Evolutionary conservation across 495 filamentous ascomycete genomes (phyloP), one percentile per base, ranked within the genome.

Genomic region (Aspergillus carlsbadensis): DNA sequence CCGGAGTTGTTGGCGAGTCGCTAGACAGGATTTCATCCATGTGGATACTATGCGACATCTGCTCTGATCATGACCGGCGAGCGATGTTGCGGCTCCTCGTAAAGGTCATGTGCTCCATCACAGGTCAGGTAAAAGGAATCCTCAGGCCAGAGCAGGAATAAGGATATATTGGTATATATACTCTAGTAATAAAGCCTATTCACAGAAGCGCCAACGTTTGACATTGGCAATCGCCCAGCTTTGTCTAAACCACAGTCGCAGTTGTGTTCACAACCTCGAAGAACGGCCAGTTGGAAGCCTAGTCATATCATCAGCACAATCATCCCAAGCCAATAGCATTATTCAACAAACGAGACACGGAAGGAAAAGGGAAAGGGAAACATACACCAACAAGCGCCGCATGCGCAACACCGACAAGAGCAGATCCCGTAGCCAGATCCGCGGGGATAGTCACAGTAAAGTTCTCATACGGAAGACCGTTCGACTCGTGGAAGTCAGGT

Each of bases 341-440:
- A 10, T 33, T 31, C 4, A 26, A 34, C 10, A 24, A 18, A 11
- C 10, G n/a, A n/a, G 3, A 34, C 33, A 36, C 11, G n/a, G 15
- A 35, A 33, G 14, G 49, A 6, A 17, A 49, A 37, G 13, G 35
- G 26, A 34, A 22, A 11, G 6, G 2, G 5, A 14, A 40, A 68
- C 72, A 70, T 65, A 75, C 72, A 11, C 72, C 72, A 14, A 72
- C 50, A n/a, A 73, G 53, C 7, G 69, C 48, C 4, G 65, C 62
- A 55, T 74, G 72, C 0, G 72, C 70, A 5, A 75, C 63, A 17
- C 66, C 69, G 11, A 75, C 51, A 31, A 71, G 52, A 3, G 60
- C 71, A 5, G 55, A 50, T 0, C 70, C 70, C 8, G 35, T 15
- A 2, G 55, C 44, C 11, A 61, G 37, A 5, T 6, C 26, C 0